Base-by-base conservation (phyloP, 2,329 filamentous ascomycete species). In the Raffaelea ambrosiae region DNA sequence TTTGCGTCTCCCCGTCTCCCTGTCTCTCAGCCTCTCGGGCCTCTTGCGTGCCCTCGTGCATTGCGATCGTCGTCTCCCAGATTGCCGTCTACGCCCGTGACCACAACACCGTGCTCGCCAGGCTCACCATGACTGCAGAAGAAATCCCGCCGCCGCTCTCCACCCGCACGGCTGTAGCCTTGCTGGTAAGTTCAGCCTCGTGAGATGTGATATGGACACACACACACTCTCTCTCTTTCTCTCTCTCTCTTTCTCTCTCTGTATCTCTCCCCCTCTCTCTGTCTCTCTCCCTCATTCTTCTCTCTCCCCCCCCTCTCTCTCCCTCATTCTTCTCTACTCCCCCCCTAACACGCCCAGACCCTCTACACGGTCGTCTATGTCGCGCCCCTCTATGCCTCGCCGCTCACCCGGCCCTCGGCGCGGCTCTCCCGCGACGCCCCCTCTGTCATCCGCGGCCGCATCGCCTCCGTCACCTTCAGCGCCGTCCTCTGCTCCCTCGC, bases 281-380 rank as follows among this genome's bases (percentile, higher is more conserved):
- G 10, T 18, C 19, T 21, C 5, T 4, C 18, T 4, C 3, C 20
- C 13, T 14, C 16, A 20, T 29, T 43, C 33, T 19, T 52, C 23
- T 44, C 58, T 22, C 43, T 56, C 19, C 22, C 2, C 8, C 39
- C 26, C 21, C 18, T 26, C 10, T n/a, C 33, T 46, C n/a, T 39
- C 20, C 23, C 26, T n/a, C n/a, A n/a, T n/a, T n/a, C n/a, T n/a
- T n/a, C n/a, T n/a, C n/a, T n/a, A n/a, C n/a, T n/a, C n/a, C n/a
- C n/a, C n/a, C n/a, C n/a, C n/a, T n/a, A n/a, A n/a, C n/a, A n/a
- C n/a, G n/a, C n/a, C n/a, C 43, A 86, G 87, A 68, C 90, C 53
- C 66, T 83, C 52, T 95, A 94, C 67, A 95, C 88, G n/a, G 65
- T 89, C 57, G 68, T 88, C 69, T 98, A 97, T 68, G 87, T 98